Conservation (phyloP, 306 rosid species). For the Alnus glutinosa region DNA sequence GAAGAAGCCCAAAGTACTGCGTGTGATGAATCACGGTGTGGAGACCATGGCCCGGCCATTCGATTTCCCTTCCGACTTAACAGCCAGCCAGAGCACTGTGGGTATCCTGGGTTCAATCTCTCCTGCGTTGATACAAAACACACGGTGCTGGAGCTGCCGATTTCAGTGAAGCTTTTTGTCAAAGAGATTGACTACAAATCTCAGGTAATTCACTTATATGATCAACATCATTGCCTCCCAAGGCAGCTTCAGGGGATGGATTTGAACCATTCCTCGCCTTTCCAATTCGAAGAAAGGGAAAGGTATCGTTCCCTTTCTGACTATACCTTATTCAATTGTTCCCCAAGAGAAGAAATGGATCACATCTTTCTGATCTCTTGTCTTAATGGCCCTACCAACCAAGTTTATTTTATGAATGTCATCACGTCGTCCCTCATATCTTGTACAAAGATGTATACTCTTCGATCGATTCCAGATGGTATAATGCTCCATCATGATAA, state of each 20-base stretch:
- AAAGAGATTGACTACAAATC: neutral
- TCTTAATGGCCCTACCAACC: neutral
- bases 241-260: neutral
- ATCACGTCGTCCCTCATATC: too few relatives aligned
- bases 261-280: neutral
- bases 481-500: too few relatives aligned
- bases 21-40: slow-evolving; percentile 25
- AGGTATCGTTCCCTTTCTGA: too few relatives aligned
- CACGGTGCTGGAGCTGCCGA: neutral
- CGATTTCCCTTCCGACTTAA: slow-evolving; percentile 28
- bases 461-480: accelerated
- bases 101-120: slow-evolving; percentile 16
- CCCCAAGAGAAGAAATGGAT: too few relatives aligned
- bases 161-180: neutral
- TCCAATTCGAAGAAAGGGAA: too few relatives aligned
- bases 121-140: neutral
- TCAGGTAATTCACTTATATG: neutral
- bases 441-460: too few relatives aligned
- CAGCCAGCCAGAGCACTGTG: slow-evolving; percentile 13
- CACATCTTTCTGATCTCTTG: accelerated
- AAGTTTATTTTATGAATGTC: neutral
- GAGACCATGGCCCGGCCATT: slow-evolving; percentile 10
- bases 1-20: slow-evolving; percentile 2
- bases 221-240: neutral
- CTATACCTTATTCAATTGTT: too few relatives aligned